Evolutionary conservation across 2,329 filamentous ascomycete species (phyloP).

Genomic region (Microsporum ferrugineum): DNA sequence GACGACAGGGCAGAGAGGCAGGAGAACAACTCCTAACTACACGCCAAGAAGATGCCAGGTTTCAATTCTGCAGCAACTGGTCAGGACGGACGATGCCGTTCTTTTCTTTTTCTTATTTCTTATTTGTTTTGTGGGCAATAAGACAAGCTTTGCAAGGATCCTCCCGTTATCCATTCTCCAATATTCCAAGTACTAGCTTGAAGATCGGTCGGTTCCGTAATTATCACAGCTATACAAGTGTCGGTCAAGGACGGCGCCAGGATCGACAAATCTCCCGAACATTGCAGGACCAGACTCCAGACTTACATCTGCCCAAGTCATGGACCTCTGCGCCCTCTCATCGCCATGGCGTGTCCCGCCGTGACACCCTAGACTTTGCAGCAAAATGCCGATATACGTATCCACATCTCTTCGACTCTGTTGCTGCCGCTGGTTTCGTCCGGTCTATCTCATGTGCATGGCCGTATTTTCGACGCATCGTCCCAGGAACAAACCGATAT

Average conservation of each 20-base stretch:
- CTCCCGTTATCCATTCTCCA: not conserved
- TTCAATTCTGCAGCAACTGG: not conserved
- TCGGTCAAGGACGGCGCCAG: not conserved
- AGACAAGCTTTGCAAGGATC: not conserved
- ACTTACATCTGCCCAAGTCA: not conserved
- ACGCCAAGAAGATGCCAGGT: not conserved
- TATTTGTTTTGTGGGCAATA: not conserved
- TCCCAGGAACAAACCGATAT: not conserved
- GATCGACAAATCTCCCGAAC: not conserved
- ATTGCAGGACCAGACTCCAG: not conserved
- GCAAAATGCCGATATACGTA: not conserved
- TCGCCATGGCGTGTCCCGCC: not conserved
- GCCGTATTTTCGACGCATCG: not conserved
- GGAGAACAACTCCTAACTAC: not conserved
- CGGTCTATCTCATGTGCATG: not conserved
- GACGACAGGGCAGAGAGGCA: not conserved
- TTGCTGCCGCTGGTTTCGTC: not conserved
- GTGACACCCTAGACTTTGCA: not conserved
- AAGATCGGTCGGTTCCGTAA: not conserved
- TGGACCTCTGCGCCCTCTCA: not conserved
- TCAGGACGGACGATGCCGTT: not conserved
- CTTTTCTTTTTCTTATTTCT: not conserved
- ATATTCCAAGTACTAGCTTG: not conserved
- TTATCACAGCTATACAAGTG: not conserved
- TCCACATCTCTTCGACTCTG: not conserved